phyloP scores from a whole-genome alignment of 2,329 filamentous ascomycete genomes.

The Diatrype stigma region DNA sequence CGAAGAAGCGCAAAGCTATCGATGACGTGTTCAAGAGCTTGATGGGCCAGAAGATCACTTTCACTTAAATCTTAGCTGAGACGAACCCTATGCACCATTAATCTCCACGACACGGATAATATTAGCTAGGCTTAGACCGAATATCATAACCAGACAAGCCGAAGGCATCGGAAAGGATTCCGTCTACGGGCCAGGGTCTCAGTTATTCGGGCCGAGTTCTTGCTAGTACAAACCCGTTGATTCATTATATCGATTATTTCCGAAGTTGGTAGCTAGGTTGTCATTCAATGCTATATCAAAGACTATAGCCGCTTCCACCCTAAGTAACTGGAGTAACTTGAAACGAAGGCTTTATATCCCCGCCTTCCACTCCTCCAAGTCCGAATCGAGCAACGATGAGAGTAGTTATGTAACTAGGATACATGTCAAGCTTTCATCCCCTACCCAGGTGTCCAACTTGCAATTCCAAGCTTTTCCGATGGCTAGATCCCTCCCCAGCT shows the following conservation, averaged over 20 bases:
- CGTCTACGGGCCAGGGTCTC: not conserved
- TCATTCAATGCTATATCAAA: too few relatives aligned
- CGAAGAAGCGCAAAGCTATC: slow-evolving; percentile 71
- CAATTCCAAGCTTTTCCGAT: not conserved
- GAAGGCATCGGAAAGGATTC: not conserved
- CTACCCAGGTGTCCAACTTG: not conserved
- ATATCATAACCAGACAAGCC: too few relatives aligned
- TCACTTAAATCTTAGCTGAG: slow-evolving; percentile 28
- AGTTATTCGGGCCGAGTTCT: not conserved
- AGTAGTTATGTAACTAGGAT: not conserved
- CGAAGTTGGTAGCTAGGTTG: too few relatives aligned
- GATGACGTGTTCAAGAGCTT: slow-evolving; percentile 77
- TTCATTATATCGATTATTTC: not conserved
- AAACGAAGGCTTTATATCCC: too few relatives aligned
- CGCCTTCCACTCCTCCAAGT: too few relatives aligned
- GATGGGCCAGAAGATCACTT: slow-evolving; percentile 68
- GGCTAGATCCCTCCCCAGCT: not conserved
- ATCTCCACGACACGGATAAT: not conserved
- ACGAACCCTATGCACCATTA: not conserved
- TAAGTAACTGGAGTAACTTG: too few relatives aligned
- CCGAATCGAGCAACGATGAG: too few relatives aligned
- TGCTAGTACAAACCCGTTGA: not conserved
- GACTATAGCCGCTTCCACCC: too few relatives aligned
- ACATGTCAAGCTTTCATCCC: not conserved
- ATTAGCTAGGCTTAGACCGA: too few relatives aligned